Evolutionary conservation across 306 rosid species (phyloP), one percentile per base, ranked within the genome.

Genomic region (Trifolium pratense): DNA sequence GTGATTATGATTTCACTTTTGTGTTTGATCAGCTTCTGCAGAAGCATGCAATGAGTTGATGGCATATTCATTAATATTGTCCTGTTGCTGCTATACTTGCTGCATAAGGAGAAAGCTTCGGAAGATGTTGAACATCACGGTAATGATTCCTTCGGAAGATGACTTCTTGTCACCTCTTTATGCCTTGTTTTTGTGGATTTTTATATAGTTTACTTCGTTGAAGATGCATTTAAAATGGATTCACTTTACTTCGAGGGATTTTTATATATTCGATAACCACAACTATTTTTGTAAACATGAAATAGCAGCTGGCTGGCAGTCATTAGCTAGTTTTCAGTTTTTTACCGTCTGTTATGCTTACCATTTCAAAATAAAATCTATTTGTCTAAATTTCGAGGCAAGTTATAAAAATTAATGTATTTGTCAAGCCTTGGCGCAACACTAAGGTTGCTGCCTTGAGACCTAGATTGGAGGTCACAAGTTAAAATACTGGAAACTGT

Each of bases 71-170:
- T 81, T 95, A 81, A 71, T 95, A 55, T 64, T 91, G 81, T 91
- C 97, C 12, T 95, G 97, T 78, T 95, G 97, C 84, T 95, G 99
- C 86, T 91, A 95, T 64, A 95, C 99, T 13, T 90, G 99, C 83
- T 88, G 95, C 58, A 63, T 90, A 40, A 87, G 99, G 84, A 91
- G 99, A 81, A 91, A 91, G 77, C 97, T 95, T 65, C 96, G 99
- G 70, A 91, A 87, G 81, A 87, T 69, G 79, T 67, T 88, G 84
- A 95, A 91, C 87, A 95, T 95, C 82, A 83, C 96, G 82, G 97
- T 95, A 88, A 70, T 80, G 43, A 66, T 71, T 58, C 76, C 64
- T 78, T 36, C 37, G 65, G 23, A 40, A 48, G 7, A 25, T 42
- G 66, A 68, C 58, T 56, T 70, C 73, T 60, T 42, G 13, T 79